These are phyloP conservation scores for Exophiala alcalophila DNA, from an alignment of 2,329 filamentous ascomycete genomes.

Conservation along the genomic window DNA sequence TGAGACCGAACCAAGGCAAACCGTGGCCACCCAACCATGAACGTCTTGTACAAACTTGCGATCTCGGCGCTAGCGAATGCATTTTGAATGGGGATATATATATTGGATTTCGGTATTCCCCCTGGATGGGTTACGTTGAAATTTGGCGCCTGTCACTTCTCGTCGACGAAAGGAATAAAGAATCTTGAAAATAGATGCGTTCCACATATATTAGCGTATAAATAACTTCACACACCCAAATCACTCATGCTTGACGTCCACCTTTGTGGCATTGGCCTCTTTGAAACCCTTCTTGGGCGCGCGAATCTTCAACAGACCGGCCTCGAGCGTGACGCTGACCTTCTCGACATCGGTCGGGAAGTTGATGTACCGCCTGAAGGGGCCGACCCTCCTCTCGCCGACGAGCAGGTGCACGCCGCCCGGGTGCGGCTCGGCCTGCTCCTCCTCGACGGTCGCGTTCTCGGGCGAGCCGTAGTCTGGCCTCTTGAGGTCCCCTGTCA, in stretches of 20 bases:
- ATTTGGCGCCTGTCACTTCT: no score
- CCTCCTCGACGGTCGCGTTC: slow-evolving; percentile 23
- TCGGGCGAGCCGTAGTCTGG: slow-evolving; percentile 22
- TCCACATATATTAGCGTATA: no score
- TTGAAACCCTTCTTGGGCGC: slow-evolving; percentile 25
- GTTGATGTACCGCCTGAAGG: slow-evolving; percentile 26
- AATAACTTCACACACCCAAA: no score
- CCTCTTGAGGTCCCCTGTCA: slow-evolving; percentile 15
- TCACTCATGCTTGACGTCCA: slow-evolving; percentile 28
- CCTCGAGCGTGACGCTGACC: slow-evolving; percentile 24
- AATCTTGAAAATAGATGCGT: no score
- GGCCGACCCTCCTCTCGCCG: slow-evolving; percentile 23
- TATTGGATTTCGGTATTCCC: no score
- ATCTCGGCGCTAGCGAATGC: no score
- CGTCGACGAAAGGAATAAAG: no score
- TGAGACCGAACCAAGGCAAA: no score
- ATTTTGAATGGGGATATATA: no score
- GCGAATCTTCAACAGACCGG: slow-evolving; percentile 25
- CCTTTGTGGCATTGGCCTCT: slow-evolving; percentile 15
- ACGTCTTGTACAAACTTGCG: no score
- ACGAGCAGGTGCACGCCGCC: slow-evolving; percentile 21
- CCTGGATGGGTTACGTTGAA: no score
- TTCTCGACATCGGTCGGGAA: slow-evolving; percentile 27
- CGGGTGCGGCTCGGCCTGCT: slow-evolving; percentile 14
- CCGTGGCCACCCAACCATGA: no score